These are phyloP conservation scores for Saccharomyces hybrid DNA, from an alignment of 1,139 yeast genomes.

Conservation along the genomic window DNA sequence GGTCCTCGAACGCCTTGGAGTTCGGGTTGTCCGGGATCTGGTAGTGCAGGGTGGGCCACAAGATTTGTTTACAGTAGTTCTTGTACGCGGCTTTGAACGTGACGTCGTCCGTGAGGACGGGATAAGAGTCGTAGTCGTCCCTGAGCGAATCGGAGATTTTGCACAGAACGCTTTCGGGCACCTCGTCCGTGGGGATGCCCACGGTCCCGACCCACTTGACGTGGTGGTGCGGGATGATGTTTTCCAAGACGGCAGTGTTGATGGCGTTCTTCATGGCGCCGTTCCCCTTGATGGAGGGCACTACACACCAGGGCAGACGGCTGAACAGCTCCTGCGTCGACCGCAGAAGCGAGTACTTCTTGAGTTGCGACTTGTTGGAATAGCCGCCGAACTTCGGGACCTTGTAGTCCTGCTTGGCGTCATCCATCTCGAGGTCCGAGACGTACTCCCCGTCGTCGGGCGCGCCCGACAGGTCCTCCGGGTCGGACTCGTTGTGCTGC, in stretches of 20 bases:
- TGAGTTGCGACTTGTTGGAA: constrained; percentile 38
- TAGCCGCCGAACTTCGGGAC: constrained; percentile 75
- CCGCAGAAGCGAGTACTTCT: constrained; percentile 36
- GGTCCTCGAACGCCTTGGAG: constrained; percentile 90
- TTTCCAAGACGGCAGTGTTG: constrained; percentile 46
- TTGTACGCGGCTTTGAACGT: constrained; percentile 85
- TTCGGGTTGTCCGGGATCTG: constrained; percentile 94
- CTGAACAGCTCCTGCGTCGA: constrained; percentile 52
- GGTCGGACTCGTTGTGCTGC: constrained; percentile 13
- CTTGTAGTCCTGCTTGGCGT: constrained; percentile 14
- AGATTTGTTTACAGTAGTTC: constrained; percentile 82
- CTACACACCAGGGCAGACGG: constrained; percentile 68
- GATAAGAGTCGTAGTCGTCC: constrained; percentile 46
- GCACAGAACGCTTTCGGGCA: constrained; percentile 47
- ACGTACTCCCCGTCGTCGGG: constrained; percentile 3
- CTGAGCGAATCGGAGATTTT: constrained; percentile 42
- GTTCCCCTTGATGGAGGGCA: constrained; percentile 67
- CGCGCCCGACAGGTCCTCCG: constrained; percentile 4
- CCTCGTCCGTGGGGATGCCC: constrained; percentile 83
- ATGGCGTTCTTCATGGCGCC: constrained; percentile 85
- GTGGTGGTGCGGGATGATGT: constrained; percentile 37
- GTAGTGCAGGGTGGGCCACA: constrained; percentile 96
- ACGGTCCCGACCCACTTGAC: constrained; percentile 81
- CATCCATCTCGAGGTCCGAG: constrained; percentile 15
- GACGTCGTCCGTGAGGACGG: constrained; percentile 67